Percentiles rank a stretch among this genome's conserved stretches.
Evolutionary conservation across 202 grass and related monocot genomes (phyloP).

Genomic region (Schoenoplectus tabernaemontani): DNA sequence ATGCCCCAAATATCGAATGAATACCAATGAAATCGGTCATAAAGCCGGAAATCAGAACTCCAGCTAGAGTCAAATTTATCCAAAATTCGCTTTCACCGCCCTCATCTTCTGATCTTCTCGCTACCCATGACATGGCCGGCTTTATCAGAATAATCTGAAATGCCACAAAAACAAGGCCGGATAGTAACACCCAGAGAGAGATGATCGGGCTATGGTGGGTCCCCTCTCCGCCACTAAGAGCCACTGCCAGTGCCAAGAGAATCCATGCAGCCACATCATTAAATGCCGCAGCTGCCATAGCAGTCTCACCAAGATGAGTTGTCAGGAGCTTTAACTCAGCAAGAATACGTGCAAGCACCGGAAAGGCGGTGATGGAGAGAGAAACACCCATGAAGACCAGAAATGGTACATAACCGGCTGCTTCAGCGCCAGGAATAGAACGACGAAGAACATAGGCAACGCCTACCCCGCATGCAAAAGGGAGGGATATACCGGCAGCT

Average conservation of each 20-base stretch:
- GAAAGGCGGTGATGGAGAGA: constrained; percentile 86
- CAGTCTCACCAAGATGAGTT: constrained; percentile 52
- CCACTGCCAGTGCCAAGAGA: constrained; percentile 56
- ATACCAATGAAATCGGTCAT: constrained; percentile 72
- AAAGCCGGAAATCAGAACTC: constrained; percentile 46
- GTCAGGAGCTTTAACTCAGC: constrained; percentile 83
- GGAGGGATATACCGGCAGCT: constrained; percentile 46
- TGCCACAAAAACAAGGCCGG: constrained; percentile 44
- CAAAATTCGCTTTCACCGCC: constrained; percentile 37
- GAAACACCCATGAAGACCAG: constrained; percentile 83
- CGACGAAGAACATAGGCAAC: constrained; percentile 42
- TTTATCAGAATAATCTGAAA: constrained; percentile 31
- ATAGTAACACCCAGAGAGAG: constrained; percentile 65
- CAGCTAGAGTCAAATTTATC: constrained; percentile 45
- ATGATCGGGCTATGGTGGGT: constrained; percentile 30
- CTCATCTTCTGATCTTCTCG: constrained; percentile 27
- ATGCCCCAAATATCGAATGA: constrained; percentile 82
- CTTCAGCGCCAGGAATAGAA: constrained; percentile 44
- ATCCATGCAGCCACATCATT: constrained; percentile 83
- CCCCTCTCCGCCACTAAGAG: constrained; percentile 42
- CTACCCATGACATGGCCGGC: constrained; percentile 59
- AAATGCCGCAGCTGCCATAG: constrained; percentile 65
- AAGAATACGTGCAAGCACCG: constrained; percentile 76
- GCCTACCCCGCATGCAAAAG: constrained; percentile 61
- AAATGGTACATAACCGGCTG: constrained; percentile 45